Base-by-base conservation (phyloP, 2,329 filamentous ascomycete species). In the Colletotrichum sp. region DNA sequence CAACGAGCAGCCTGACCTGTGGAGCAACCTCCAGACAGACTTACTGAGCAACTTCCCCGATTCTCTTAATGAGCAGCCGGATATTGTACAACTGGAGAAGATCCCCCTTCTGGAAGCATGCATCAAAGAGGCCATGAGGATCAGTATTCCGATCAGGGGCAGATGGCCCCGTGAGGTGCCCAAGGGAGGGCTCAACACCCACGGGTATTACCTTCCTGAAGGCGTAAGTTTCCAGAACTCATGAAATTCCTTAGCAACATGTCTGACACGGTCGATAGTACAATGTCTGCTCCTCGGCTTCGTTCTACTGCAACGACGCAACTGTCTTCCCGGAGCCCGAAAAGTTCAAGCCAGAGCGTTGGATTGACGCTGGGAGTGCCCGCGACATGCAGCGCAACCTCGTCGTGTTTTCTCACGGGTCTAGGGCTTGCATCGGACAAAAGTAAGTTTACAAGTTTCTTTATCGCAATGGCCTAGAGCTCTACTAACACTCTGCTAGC, bases 231-330 rank as follows among this genome's bases (percentile, higher is more conserved):
- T 61, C 6, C n/a, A 21, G 3, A 61, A 10, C 26, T 7, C 1
- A 34, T 32, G 10, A 1, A 0, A 13, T 13, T 34, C 2, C 26
- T 32, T 16, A 5, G 30, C 2, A 21, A 0, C 9, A n/a, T 61
- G 9, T 1, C 59, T 61, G 8, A 61, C 28, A 61, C 15, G 4
- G 18, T 12, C 16, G 30, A n/a, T n/a, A 61, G 59, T 61, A 61
- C 9, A 61, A 32, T 21, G 6, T 34, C 0, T 61, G 10, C 18
- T 61, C 59, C 7, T 61, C 59, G 5, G 30, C 59, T 6, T 34
- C 26, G 6, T 32, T 61, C 18, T 61, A 34, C 59, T 61, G 59
- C n/a, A 34, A 61, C 0, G 59, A 61, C 4, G 15, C 18, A 3
- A 32, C 8, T n/a, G 6, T 61, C 59, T 61, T 34, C 30, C 18